Evolutionary conservation across 345 rosid genomes (phyloP).

Genomic region (Ricinus communis): DNA sequence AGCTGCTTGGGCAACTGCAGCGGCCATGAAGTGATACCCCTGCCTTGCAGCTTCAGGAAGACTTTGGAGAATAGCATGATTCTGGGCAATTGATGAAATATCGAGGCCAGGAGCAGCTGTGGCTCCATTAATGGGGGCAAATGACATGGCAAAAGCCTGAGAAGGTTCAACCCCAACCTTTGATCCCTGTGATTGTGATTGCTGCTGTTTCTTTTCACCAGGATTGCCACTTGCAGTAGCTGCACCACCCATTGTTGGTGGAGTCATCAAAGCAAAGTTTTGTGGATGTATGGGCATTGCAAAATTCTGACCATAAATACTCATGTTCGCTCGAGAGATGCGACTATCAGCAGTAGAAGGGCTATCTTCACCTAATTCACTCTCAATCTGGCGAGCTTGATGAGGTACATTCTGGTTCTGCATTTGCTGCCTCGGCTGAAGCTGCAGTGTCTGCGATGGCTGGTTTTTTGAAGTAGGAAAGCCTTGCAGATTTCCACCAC

Average conservation of each 20-base stretch:
- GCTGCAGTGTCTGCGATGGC: conserved; percentile 50
- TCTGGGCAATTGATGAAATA: conserved; percentile 71
- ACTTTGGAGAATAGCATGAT: conserved; percentile 71
- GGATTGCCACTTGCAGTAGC: conserved; percentile 41
- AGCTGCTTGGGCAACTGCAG: conserved; percentile 62
- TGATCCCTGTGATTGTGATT: conserved; percentile 43
- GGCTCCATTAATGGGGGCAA: conserved; percentile 64
- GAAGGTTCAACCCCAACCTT: conserved; percentile 68
- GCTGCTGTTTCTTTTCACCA: conserved; percentile 67
- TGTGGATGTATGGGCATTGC: conserved; percentile 58
- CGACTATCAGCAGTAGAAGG: conserved; percentile 82
- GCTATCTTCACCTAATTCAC: conserved; percentile 74
- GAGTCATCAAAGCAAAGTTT: conserved; percentile 64
- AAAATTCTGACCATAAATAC: conserved; percentile 62
- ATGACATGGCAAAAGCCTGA: conserved; percentile 91
- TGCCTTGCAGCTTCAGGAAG: conserved; percentile 74
- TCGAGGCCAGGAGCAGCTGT: conserved; percentile 52
- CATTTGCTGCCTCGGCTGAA: conserved; percentile 63
- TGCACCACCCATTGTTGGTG: conserved; percentile 53
- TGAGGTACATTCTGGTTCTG: conserved; percentile 56
- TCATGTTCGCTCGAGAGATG: conserved; percentile 54
- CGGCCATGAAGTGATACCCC: conserved; percentile 55
- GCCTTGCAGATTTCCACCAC: conserved; percentile 57
- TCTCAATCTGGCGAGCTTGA: conserved; percentile 56
- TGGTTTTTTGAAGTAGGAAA: conserved; percentile 61